Evolutionary conservation across 805 yeast genomes (phyloP), one percentile per base, ranked within the genome.

Genomic region (Teunomyces tritomae): DNA sequence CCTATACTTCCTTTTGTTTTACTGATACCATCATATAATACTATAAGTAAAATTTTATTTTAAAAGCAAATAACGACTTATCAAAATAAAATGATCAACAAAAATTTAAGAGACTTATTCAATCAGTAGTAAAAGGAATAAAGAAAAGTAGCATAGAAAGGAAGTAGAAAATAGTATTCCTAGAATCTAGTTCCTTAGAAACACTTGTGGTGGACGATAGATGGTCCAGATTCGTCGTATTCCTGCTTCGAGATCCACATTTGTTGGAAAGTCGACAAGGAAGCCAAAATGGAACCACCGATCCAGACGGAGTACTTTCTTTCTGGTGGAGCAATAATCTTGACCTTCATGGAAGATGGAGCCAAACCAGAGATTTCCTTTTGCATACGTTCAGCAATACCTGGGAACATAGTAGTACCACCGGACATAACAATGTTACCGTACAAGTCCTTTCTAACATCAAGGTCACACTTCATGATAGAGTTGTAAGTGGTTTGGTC

Each of bases 241-340:
- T 94, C 99, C 83, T 94, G 98, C 85, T 94, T 94, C 72, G 98
- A 91, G 88, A 94, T 90, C 99, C 99, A 94, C 98, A 94, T 92
- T 81, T 94, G 98, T 84, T 94, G 98, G 97, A 94, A 94, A 75
- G 99, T 94, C 56, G 97, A 89, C 74, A 94, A 85, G 52, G 97
- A 90, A 61, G 99, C 97, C 77, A 94, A 85, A 70, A 94, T 94
- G 64, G 98, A 94, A 81, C 99, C 99, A 84, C 99, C 99, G 61
- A 94, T 94, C 99, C 99, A 94, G 80, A 91, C 97, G 67, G 96
- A 88, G 87, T 88, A 94, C 79, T 94, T 94, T 79, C 99, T 87
- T 80, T 94, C 99, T 62, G 98, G 98, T 62, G 98, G 97, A 73
- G 99, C 99, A 73, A 87, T 87, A 73, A 94, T 91, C 87, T 94